These are phyloP conservation scores for Binderoboletus segoi DNA, from an alignment of 1,284 basidiomycete genomes.

Conservation along the genomic window DNA sequence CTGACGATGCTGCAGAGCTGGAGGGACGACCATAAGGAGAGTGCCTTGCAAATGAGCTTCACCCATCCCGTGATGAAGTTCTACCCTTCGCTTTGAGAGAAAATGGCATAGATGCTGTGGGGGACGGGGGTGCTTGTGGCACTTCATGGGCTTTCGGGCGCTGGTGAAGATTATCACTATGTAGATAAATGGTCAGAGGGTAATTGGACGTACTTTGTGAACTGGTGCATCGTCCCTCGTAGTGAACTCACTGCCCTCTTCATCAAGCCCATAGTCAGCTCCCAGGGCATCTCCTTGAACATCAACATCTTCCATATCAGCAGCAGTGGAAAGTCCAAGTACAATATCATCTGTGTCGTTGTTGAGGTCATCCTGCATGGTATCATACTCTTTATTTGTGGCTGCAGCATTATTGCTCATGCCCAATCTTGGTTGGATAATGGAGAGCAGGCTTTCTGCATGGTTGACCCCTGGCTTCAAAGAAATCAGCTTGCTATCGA, in stretches of 20 bases:
- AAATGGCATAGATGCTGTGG: neutral
- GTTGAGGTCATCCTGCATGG: neutral
- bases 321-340: no score
- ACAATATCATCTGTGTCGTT: neutral
- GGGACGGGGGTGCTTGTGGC: neutral
- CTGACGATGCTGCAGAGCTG: neutral
- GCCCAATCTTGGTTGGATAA: no score
- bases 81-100: neutral
- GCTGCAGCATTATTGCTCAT: no score
- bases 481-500: conserved; percentile 4
- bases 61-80: no score
- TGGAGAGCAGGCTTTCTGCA: neutral
- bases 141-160: no score
- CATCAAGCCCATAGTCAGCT: neutral
- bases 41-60: neutral
- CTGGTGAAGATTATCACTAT: no score
- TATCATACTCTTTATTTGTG: neutral
- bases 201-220: no score
- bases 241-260: neutral
- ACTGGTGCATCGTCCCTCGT: no score
- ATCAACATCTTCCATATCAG: neutral
- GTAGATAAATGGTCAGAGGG: no score
- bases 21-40: neutral
- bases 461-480: conserved; percentile 4
- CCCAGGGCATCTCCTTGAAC: neutral